Base-by-base conservation (phyloP, 2,329 filamentous ascomycete genomes). In the Fusarium abutilonis region DNA sequence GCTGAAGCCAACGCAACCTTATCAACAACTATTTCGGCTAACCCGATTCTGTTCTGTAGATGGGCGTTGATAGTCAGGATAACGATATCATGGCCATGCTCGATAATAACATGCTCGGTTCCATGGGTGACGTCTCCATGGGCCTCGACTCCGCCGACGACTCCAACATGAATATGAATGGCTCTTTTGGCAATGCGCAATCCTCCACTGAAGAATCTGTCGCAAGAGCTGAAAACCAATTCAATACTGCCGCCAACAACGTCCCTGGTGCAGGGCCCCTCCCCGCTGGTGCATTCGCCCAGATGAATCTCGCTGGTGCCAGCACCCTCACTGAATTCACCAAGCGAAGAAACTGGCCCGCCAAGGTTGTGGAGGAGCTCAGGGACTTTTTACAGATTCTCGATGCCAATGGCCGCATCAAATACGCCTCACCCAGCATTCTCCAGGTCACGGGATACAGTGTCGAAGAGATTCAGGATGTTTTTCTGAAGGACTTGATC, bases 361-460 rank as follows among this genome's bases (percentile, higher is more conserved):
- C 93, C 73, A 89, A 91, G 65, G 89, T 97, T 11, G 86, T 97
- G 21, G 91, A 96, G 75, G 93, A 97, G 80, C 81, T 98, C 68
- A 91, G 89, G 72, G 94, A 97, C 75, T 86, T 97, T 68, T 78
- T 97, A 52, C 89, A 96, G 73, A 93, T 98, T 56, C 84, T 98
- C 47, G 93, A 92, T 42, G 86, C 91, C 21, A 89, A 95, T 69
- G 92, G 93, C 34, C 87, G 90, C 64, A 89, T 98, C 68, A 85
- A 91, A 56, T 96, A 95, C 73, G 87, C 90, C n/a, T 96, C 93
- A 32, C 90, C 91, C 1, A 95, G 90, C 55, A 86, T 90, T 68
- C 86, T 87, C 62, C 72, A 78, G 4, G 81, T 97, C 35, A 94
- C 91, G 3, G 93, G 93, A 43, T 94, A 92, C 75, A 82, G 86